phyloP scores from a whole-genome alignment of 2,329 filamentous ascomycete genomes.

The Ceratocystiopsis brevicomis region DNA sequence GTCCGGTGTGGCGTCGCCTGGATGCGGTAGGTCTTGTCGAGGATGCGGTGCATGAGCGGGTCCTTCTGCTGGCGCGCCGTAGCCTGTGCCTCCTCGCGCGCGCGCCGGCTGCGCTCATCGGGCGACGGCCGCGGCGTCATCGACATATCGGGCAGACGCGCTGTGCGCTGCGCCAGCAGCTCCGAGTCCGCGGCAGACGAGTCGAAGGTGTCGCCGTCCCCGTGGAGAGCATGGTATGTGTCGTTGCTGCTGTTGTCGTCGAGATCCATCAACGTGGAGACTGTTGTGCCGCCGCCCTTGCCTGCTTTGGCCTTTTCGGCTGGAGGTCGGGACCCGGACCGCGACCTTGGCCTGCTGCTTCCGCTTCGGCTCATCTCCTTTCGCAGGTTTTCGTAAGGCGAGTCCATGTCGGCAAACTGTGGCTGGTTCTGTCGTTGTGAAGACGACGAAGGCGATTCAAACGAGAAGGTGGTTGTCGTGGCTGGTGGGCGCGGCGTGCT shows the following conservation, averaged over 20 bases:
- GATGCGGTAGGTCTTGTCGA: slow-evolving; percentile 88
- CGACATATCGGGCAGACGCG: slow-evolving; percentile 40
- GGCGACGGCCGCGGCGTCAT: slow-evolving; percentile 41
- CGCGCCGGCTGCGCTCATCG: slow-evolving; percentile 27
- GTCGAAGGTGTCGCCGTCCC: slow-evolving; percentile 18
- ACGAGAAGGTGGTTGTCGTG: slow-evolving; percentile 22
- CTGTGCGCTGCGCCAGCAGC: slow-evolving; percentile 31
- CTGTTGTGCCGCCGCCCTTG: slow-evolving; percentile 14
- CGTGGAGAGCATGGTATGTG: slow-evolving; percentile 16
- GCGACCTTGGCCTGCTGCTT: slow-evolving; percentile 8
- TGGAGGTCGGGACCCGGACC: not conserved
- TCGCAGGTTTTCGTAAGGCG: slow-evolving; percentile 58
- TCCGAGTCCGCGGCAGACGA: slow-evolving; percentile 22
- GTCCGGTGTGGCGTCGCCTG: slow-evolving; percentile 70
- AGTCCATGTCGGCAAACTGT: slow-evolving; percentile 47
- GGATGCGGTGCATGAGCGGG: slow-evolving; percentile 71
- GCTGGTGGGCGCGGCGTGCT: slow-evolving; percentile 47
- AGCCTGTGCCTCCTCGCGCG: slow-evolving; percentile 9
- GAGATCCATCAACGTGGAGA: slow-evolving; percentile 12
- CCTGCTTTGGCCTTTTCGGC: not conserved
- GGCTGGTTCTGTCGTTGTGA: slow-evolving; percentile 13
- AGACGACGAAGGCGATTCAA: too few species aligned
- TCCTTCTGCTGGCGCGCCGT: slow-evolving; percentile 34
- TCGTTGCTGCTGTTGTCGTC: slow-evolving; percentile 20
- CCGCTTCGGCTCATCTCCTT: slow-evolving; percentile 35